These are phyloP conservation scores for Ilyonectria mors-panacis DNA, from an alignment of 2,329 filamentous ascomycete species.

Conservation along the genomic window DNA sequence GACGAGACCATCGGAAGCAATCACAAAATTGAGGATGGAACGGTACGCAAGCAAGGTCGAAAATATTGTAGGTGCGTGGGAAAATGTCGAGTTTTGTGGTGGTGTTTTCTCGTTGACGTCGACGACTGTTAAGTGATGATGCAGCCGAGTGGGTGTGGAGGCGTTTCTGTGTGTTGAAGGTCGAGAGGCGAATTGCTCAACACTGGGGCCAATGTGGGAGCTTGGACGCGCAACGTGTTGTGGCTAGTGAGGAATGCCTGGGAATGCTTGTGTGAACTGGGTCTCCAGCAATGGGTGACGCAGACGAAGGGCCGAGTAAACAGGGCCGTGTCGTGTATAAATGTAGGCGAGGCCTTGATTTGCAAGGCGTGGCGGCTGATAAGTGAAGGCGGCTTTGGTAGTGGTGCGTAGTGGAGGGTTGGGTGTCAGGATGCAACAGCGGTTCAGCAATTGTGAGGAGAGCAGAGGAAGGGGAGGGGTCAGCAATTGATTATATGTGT, in stretches of 20 bases:
- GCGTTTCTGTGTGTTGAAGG: constrained; percentile 31
- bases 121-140: background rate
- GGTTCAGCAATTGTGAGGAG: constrained; percentile 2
- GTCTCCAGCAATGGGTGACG: background rate
- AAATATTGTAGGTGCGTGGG: background rate
- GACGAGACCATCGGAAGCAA: constrained; percentile 54
- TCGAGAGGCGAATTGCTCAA: constrained; percentile 21
- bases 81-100: constrained; percentile 15
- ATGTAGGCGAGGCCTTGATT: background rate
- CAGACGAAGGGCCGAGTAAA: background rate
- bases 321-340: background rate
- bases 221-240: constrained; percentile 41
- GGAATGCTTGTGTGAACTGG: background rate
- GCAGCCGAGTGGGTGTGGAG: constrained; percentile 28
- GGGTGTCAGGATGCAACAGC: background rate
- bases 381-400: background rate
- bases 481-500: constrained; percentile 42
- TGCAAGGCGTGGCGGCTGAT: background rate
- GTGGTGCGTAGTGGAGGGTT: constrained; percentile 20
- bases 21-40: constrained; percentile 26
- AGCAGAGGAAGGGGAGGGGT: constrained; percentile 39
- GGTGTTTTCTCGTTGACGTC: constrained; percentile 2
- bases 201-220: constrained; percentile 39
- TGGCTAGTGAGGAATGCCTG: constrained; percentile 12
- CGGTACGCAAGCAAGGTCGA: constrained; percentile 1